A percentile compares a stretch with the other conserved stretches of the same genome.
phyloP scores from a whole-genome alignment of 2,329 filamentous ascomycete genomes.

The Cercospora sp. region DNA sequence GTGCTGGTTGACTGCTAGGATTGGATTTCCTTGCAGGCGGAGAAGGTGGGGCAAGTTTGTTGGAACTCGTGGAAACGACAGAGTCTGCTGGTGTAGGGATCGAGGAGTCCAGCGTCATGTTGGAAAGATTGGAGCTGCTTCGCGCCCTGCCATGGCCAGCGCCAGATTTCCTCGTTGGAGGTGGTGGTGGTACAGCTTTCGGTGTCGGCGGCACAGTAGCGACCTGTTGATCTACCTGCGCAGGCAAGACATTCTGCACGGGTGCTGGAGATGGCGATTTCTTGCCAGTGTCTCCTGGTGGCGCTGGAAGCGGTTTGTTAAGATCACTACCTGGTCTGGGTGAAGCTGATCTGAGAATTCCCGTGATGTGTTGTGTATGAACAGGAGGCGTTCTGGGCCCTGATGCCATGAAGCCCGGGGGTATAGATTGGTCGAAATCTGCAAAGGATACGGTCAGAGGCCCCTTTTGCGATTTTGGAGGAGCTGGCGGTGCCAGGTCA shows the following conservation, averaged over 20 bases:
- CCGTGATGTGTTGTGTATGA: conserved; percentile 23
- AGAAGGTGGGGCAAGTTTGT: conserved; percentile 33
- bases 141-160: conserved; percentile 25
- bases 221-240: conserved; percentile 8
- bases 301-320: conserved; percentile 60
- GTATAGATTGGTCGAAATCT: conserved; percentile 38
- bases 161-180: conserved; percentile 47
- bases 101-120: conserved; percentile 22
- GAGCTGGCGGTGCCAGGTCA: conserved; percentile 61
- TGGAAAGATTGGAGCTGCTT: conserved; percentile 34
- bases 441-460: conserved; percentile 41
- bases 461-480: conserved; percentile 69
- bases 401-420: conserved; percentile 27
- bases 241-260: conserved; percentile 11
- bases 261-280: conserved; percentile 3
- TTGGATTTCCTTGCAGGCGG: conserved; percentile 35
- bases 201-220: conserved; percentile 38
- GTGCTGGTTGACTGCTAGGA: conserved; percentile 5
- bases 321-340: conserved; percentile 51
- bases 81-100: conserved; percentile 13
- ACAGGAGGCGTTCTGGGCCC: conserved; percentile 25
- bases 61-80: conserved; percentile 14
- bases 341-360: conserved; percentile 34
- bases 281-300: conserved; percentile 21
- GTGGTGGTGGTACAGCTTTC: conserved; percentile 48